These are phyloP conservation scores for Yamadazyma siamensis DNA, from an alignment of 1,139 yeast genomes.

Conservation along the genomic window DNA sequence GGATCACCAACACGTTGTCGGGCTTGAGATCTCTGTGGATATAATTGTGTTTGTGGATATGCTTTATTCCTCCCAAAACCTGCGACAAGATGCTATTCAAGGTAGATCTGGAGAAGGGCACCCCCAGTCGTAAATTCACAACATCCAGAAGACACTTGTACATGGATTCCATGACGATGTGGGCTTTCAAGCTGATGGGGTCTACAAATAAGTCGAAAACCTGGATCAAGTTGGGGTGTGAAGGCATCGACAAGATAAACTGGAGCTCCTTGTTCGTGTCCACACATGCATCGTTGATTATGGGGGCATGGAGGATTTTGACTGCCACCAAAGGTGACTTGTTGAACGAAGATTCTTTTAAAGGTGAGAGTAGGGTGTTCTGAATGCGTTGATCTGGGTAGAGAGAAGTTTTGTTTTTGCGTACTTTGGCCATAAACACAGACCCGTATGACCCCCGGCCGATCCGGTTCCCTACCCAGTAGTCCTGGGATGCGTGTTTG, in stretches of 20 bases:
- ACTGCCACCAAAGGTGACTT: conserved; percentile 66
- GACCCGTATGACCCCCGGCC: no score
- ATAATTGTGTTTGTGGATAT: conserved; percentile 71
- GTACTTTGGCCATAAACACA: conserved; percentile 55
- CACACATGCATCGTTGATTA: conserved; percentile 53
- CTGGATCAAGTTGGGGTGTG: conserved; percentile 70
- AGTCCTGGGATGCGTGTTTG: no score
- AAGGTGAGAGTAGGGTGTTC: conserved; percentile 53
- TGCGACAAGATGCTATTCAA: conserved; percentile 67
- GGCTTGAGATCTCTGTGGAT: conserved; percentile 88
- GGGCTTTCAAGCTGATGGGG: conserved; percentile 51
- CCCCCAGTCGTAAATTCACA: conserved; percentile 53
- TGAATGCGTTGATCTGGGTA: conserved; percentile 12
- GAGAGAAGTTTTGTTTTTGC: conserved; percentile 11
- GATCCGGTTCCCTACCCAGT: no score
- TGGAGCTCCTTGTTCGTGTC: conserved; percentile 67
- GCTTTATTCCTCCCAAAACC: conserved; percentile 70
- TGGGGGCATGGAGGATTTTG: conserved; percentile 66
- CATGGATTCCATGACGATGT: conserved; percentile 88
- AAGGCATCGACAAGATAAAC: conserved; percentile 66
- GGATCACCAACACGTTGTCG: conserved; percentile 70
- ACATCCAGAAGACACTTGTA: conserved; percentile 75
- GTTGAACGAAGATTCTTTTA: conserved; percentile 22
- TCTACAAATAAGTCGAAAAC: conserved; percentile 80
- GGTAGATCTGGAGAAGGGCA: conserved; percentile 54